These are phyloP conservation scores for Malus hybrid DNA, from an alignment of 331 rosid species.

Conservation along the genomic window DNA sequence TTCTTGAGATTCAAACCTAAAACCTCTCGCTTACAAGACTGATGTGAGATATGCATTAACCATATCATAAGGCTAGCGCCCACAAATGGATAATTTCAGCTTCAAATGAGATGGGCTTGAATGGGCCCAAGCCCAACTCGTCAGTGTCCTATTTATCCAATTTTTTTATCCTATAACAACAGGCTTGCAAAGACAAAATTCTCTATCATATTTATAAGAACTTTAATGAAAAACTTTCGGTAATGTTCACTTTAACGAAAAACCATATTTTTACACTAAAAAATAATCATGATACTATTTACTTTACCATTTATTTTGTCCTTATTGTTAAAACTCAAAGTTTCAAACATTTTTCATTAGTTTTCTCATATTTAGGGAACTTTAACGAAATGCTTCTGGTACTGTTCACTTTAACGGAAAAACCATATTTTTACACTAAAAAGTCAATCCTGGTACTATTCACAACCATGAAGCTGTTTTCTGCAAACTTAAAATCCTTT, in stretches of 20 bases:
- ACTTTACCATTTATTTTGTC: too few relatives aligned
- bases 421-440: too few relatives aligned
- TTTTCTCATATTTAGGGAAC: too few relatives aligned
- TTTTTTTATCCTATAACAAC: not conserved
- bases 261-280: too few relatives aligned
- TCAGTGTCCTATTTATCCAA: not conserved
- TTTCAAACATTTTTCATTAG: too few relatives aligned
- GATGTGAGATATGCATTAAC: not conserved
- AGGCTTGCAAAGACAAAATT: not conserved
- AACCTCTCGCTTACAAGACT: accelerated
- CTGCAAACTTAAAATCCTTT: slow-evolving; percentile 9
- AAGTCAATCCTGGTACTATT: too few relatives aligned
- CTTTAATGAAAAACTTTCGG: accelerated
- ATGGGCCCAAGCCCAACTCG: not conserved
- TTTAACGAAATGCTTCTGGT: too few relatives aligned
- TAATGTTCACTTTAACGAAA: accelerated
- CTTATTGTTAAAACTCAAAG: too few relatives aligned
- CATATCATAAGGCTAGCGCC: accelerated
- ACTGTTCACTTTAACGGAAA: too few relatives aligned
- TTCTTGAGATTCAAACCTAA: too few relatives aligned
- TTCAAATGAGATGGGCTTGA: not conserved
- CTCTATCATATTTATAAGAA: not conserved
- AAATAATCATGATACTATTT: too few relatives aligned
- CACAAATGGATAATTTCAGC: too few relatives aligned
- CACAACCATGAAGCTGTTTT: not conserved